phyloP scores from a whole-genome alignment of 2,329 filamentous ascomycete species.

The Tolypocladium guangdongense region DNA sequence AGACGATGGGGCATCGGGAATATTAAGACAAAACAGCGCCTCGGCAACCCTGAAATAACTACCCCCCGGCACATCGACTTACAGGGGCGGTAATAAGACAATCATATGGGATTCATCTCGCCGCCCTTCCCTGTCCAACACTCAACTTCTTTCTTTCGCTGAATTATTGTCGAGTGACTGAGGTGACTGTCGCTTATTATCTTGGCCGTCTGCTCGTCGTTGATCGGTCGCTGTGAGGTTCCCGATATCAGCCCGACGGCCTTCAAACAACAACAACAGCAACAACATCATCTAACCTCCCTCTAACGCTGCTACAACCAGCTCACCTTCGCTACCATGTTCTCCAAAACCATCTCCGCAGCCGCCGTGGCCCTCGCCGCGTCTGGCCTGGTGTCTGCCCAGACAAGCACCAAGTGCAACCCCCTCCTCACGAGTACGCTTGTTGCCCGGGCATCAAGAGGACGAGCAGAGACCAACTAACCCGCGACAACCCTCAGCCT shows the following conservation, averaged over 20 bases:
- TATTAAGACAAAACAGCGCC: neutral
- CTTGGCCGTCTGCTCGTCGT: neutral
- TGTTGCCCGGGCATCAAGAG: neutral
- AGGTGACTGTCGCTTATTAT: neutral
- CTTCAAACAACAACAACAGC: neutral
- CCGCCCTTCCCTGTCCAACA: neutral
- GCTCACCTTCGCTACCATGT: slow-evolving; percentile 13
- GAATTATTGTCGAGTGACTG: neutral
- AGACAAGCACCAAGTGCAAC: slow-evolving; percentile 46
- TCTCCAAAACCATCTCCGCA: slow-evolving; percentile 34
- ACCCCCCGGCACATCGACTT: neutral
- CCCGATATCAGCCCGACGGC: neutral
- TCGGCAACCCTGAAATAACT: neutral
- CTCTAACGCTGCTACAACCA: neutral
- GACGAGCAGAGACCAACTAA: neutral
- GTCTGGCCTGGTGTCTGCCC: slow-evolving; percentile 37
- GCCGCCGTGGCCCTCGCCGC: slow-evolving; percentile 38
- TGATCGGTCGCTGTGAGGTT: neutral
- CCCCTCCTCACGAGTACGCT: slow-evolving; percentile 36
- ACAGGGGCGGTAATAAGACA: neutral
- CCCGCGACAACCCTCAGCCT: slow-evolving; percentile 31
- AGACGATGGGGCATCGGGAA: neutral
- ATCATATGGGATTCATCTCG: neutral
- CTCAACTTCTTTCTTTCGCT: neutral
- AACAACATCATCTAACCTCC: neutral